Evolutionary conservation across 805 yeast species (phyloP).

Genomic region (Wickerhamiella qilinensis): DNA sequence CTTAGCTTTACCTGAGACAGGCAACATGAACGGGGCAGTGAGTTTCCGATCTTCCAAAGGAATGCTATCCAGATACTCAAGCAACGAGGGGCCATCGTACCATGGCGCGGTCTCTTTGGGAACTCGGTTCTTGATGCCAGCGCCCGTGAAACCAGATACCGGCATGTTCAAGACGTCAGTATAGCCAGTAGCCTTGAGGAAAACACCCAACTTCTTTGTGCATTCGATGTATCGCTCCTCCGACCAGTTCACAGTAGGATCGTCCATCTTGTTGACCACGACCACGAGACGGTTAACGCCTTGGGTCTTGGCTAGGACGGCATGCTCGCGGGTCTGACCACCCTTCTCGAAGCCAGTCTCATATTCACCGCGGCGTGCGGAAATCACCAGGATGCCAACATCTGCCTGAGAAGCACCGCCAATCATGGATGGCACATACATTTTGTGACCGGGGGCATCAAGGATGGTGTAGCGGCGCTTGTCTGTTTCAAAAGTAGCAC

Average conservation of each 20-base stretch:
- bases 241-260: constrained; percentile 91
- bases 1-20: constrained; percentile 85
- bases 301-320: constrained; percentile 91
- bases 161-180: constrained; percentile 89
- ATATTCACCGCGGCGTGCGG: constrained; percentile 98
- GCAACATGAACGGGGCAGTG: constrained; percentile 95
- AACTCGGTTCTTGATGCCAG: constrained; percentile 83
- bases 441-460: constrained; percentile 99
- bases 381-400: constrained; percentile 90
- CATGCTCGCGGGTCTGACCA: constrained; percentile 98
- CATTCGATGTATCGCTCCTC: constrained; percentile 93
- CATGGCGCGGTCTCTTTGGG: constrained; percentile 62
- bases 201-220: constrained; percentile 59
- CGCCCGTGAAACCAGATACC: constrained; percentile 95
- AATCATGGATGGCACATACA: constrained; percentile 98
- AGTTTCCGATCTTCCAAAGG: constrained; percentile 69
- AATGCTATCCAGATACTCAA: constrained; percentile 79
- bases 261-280: constrained; percentile 97
- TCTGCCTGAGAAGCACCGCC: constrained; percentile 99
- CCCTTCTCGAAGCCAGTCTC: constrained; percentile 99
- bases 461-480: constrained; percentile 94
- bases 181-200: constrained; percentile 73
- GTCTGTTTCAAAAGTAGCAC: constrained; percentile 93
- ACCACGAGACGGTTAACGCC: constrained; percentile 91
- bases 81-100: constrained; percentile 84